These are phyloP conservation scores for Salvia rosmarinus DNA, from an alignment of 257 asterid genomes.

Conservation along the genomic window DNA sequence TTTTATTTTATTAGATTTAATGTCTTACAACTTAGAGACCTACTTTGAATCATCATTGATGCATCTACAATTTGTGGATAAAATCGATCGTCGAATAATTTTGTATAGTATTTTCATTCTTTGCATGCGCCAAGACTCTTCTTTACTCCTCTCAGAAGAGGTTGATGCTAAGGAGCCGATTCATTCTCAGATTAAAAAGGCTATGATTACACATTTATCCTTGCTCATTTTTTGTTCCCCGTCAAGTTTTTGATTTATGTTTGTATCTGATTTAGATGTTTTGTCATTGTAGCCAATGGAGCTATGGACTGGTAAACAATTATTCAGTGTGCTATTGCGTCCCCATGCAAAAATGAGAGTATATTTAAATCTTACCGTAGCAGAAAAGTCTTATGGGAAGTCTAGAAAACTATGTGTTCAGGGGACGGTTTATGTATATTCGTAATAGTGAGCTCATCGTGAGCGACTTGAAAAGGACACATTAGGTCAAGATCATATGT, in stretches of 20 bases:
- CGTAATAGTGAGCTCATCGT: slow-evolving; percentile 91
- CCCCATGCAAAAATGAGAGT: slow-evolving; percentile 81
- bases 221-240: slow-evolving; percentile 13
- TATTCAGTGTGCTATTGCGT: slow-evolving; percentile 75
- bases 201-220: slow-evolving; percentile 18
- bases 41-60: slow-evolving; percentile 1
- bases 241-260: background rate
- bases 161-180: slow-evolving; percentile 25
- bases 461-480: slow-evolving; percentile 99
- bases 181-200: slow-evolving; percentile 9
- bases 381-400: slow-evolving; percentile 68
- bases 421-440: slow-evolving; percentile 85
- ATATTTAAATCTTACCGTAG: slow-evolving; percentile 74
- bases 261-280: slow-evolving; percentile 15
- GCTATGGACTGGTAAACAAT: slow-evolving; percentile 99
- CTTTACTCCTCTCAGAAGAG: slow-evolving; percentile 24
- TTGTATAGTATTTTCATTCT: slow-evolving; percentile 12
- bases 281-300: slow-evolving; percentile 75
- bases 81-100: background rate
- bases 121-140: background rate
- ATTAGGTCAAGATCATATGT: slow-evolving; percentile 60
- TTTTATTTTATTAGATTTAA: background rate
- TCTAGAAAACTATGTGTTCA: slow-evolving; percentile 76
- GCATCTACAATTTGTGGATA: slow-evolving; percentile 8
- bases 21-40: slow-evolving; percentile 20